Evolutionary conservation across 495 filamentous ascomycete genomes (phyloP), one percentile per base, ranked within the genome.

Genomic region (Annulohypoxylon moriforme): DNA sequence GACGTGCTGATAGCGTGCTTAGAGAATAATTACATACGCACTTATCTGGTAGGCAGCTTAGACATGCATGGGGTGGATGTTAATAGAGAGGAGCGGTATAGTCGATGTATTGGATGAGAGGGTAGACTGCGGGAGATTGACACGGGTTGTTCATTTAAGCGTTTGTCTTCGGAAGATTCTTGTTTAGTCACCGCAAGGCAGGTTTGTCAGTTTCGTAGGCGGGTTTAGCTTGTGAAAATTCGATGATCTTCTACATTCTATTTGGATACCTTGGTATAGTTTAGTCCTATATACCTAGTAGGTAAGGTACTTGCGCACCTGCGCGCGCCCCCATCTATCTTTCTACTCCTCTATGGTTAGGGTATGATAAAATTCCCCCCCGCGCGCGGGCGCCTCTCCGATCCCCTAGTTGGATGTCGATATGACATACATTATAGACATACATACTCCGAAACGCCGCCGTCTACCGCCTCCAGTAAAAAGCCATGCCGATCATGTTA

Each of bases 391-490:
- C 27, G 50, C 50, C 50, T 33, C 50, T 55, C 50, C 14, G n/a
- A 34, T 34, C 16, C 27, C 50, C 25, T 29, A 53, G 24, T 31
- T 53, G 25, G 49, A 29, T 18, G 20, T 20, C 47, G 50, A 55
- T n/a, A 16, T 16, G 29, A 18, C 33, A 36, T 36, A 36, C 40
- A 44, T 20, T 4, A 6, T 18, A 44, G 16, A 44, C 40, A 44
- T 44, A 18, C 16, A 34, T 55, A 55, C 50, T 55, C 50, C 50
- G 20, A 55, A 55, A 55, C 50, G 50, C 50, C 50, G 50, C 50
- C 50, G 14, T 55, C 50, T 55, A 55, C 24, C 25, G 10, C 14
- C 24, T 9, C 47, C 4, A 47, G 2, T 25, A 24, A 27, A 29
- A 20, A 34, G 25, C 16, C 31, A n/a, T 29, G n/a, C 5, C 20